Conservation (phyloP, 1,139 yeast species). For the Yamadazyma kanchanaburiensis region DNA sequence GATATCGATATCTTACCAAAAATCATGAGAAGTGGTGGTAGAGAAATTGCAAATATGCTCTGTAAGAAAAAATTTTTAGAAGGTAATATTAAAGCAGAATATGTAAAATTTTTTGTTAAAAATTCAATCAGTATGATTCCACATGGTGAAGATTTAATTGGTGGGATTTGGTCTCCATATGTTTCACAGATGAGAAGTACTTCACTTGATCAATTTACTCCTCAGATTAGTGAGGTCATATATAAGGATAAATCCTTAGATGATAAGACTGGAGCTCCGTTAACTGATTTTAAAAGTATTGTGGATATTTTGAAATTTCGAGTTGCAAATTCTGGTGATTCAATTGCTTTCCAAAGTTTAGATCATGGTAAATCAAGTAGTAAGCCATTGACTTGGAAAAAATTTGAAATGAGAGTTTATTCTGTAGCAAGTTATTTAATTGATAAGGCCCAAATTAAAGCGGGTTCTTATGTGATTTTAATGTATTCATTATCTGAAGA, state of each 20-base stretch:
- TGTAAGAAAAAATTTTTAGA: constrained; percentile 79
- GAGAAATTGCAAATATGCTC: constrained; percentile 91
- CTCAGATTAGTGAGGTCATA: constrained; percentile 74
- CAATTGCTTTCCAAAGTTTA: constrained; percentile 73
- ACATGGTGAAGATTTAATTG: constrained; percentile 73
- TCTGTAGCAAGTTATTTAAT: constrained; percentile 61
- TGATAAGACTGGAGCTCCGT: constrained; percentile 68
- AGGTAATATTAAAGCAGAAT: constrained; percentile 73
- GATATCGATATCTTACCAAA: constrained; percentile 84
- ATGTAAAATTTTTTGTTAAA: constrained; percentile 74
- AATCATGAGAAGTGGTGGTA: constrained; percentile 76
- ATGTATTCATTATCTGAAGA: constrained; percentile 91
- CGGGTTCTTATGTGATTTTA: constrained; percentile 73
- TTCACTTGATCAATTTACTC: constrained; percentile 38
- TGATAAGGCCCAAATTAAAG: constrained; percentile 49
- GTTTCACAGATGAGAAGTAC: constrained; percentile 58
- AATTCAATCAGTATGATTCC: constrained; percentile 68
- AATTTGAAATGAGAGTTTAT: constrained; percentile 73
- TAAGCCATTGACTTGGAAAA: constrained; percentile 75
- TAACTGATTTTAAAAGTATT: constrained; percentile 71
- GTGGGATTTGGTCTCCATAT: constrained; percentile 83
- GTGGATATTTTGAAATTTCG: constrained; percentile 78
- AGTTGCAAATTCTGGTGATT: constrained; percentile 70
- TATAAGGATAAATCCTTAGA: constrained; percentile 72
- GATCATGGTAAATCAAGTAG: constrained; percentile 51